Base-by-base conservation (phyloP, 176 grass and related monocot genomes). In the Aegilops bicornis region DNA sequence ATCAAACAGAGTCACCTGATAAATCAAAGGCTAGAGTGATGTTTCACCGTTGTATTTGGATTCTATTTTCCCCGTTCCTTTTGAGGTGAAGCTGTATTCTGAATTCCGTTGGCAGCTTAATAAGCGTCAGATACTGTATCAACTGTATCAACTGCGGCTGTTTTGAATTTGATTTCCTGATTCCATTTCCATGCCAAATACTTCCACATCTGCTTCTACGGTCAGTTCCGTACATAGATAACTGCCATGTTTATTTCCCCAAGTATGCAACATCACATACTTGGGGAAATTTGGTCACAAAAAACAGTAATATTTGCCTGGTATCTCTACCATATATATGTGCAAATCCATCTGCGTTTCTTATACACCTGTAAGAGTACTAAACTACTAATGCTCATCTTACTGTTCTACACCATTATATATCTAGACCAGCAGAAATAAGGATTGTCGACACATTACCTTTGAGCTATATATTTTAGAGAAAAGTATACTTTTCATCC, bases 1-100 rank as follows among this genome's bases (percentile, higher is more conserved):
- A 19, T 10, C 16, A 0, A 20, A 7, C 31, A 35, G 6, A 9
- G 1, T 69, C 30, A 20, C 6, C 3, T 0, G 3, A 35, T 3
- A 36, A 35, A 69, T 20, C 33, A 69, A 0, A 23, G 7, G 0
- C 58, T 3, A 5, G 22, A 20, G 54, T 8, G 3, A 10, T 25
- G n/a, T 63, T 25, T 63, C 60, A 25, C 3, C 9, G 3, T 12
- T 63, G 60, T 25, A 63, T 25, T 63, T n/a, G 56, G 20, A 6
- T 64, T 29, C 6, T 30, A 15, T 15, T 7, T 7, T 59, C 7
- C 7, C 7, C 2, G 6, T 59, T 59, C 17, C 54, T 59, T 59
- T 8, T 22, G 17, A 8, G 7, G 6, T 22, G 54, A 59, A 59
- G 0, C 8, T 59, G 54, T 59, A 59, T 8, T 59, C 17, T 22